These are phyloP conservation scores for Somion occarium DNA, from an alignment of 1,284 basidiomycete species.

Conservation along the genomic window DNA sequence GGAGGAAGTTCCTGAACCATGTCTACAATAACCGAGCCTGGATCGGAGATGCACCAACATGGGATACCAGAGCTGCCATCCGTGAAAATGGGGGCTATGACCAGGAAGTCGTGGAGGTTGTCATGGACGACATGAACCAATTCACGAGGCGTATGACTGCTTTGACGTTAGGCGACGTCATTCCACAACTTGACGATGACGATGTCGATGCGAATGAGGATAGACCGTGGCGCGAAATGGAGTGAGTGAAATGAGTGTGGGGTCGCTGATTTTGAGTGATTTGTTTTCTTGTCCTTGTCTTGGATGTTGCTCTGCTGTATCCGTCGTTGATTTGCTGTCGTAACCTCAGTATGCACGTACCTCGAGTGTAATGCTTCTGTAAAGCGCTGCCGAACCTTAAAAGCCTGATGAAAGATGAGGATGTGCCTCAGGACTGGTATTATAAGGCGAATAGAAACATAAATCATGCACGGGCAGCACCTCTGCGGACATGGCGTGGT, in stretches of 20 bases:
- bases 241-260: no score
- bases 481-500: slow-evolving; percentile 3
- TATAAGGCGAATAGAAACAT: background rate
- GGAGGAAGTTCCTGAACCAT: slow-evolving; percentile 51
- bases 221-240: slow-evolving; percentile 45
- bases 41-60: slow-evolving; percentile 41
- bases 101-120: slow-evolving; percentile 25
- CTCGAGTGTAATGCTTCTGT: no score
- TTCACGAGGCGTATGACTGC: slow-evolving; percentile 43
- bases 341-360: no score
- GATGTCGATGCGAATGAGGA: slow-evolving; percentile 41
- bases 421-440: background rate
- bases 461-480: slow-evolving; percentile 5
- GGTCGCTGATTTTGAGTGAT: no score
- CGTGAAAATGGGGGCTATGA: slow-evolving; percentile 27
- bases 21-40: slow-evolving; percentile 41
- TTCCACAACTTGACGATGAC: slow-evolving; percentile 22
- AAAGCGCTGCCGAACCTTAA: background rate
- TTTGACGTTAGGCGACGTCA: slow-evolving; percentile 36
- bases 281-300: background rate
- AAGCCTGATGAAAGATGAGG: no score
- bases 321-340: background rate
- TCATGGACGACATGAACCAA: slow-evolving; percentile 44
- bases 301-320: no score
- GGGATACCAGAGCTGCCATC: slow-evolving; percentile 40